A percentile compares a stretch with the other conserved stretches of the same genome.
Evolutionary conservation across 805 yeast species (phyloP).

Genomic region (Pichia gijzeniarum): DNA sequence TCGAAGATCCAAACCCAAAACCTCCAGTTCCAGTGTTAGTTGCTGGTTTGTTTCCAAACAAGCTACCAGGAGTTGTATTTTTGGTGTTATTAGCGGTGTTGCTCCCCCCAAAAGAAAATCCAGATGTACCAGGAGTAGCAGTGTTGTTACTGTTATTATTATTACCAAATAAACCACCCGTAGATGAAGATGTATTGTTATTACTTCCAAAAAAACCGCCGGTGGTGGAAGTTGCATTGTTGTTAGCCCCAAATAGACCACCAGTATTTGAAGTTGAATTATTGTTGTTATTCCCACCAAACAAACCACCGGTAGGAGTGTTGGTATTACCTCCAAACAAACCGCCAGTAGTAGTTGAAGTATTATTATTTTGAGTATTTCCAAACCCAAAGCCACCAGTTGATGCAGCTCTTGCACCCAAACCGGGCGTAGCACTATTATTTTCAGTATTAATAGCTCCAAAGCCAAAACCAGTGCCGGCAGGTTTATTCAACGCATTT

Average conservation of each 20-base stretch:
- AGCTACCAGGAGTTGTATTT: slow-evolving; percentile 20
- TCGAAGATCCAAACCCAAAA: neutral
- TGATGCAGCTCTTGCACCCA: neutral
- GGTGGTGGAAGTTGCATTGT: neutral
- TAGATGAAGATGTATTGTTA: slow-evolving; percentile 7
- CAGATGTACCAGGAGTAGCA: slow-evolving; percentile 13
- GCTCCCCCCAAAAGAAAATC: slow-evolving; percentile 15
- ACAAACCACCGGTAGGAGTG: slow-evolving; percentile 16
- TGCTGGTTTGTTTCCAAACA: slow-evolving; percentile 14
- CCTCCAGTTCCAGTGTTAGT: slow-evolving; percentile 16
- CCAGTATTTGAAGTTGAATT: slow-evolving; percentile 8
- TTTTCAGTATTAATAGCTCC: neutral
- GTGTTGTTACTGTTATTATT: neutral
- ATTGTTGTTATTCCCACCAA: slow-evolving; percentile 17
- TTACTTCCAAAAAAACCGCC: slow-evolving; percentile 22
- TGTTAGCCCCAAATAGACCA: too few species aligned
- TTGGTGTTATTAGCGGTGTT: slow-evolving; percentile 21
- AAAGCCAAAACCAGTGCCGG: neutral
- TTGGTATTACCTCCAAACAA: slow-evolving; percentile 23
- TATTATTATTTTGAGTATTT: slow-evolving; percentile 9
- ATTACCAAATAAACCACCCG: slow-evolving; percentile 23
- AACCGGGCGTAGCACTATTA: slow-evolving; percentile 2
- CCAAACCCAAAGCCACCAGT: slow-evolving; percentile 22
- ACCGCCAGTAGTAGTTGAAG: neutral
- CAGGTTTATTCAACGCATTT: neutral